Evolutionary conservation across 495 filamentous ascomycete species (phyloP).

Genomic region (Pyrenula aspistea): DNA sequence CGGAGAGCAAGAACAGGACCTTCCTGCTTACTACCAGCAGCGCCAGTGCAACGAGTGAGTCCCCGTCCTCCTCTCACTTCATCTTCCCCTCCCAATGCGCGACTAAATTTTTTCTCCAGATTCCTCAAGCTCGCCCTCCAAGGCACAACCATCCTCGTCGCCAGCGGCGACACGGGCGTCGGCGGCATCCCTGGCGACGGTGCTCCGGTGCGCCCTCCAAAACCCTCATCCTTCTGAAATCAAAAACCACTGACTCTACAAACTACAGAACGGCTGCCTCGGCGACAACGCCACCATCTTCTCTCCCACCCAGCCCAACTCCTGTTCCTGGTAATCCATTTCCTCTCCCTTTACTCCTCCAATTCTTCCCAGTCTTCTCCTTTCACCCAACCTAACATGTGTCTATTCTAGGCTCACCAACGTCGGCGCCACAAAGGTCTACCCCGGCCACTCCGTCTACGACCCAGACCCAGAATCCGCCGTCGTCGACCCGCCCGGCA

Average conservation of each 20-base stretch:
- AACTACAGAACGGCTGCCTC: constrained; percentile 19
- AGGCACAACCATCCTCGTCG: constrained; percentile 47
- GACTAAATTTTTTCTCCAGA: neutral
- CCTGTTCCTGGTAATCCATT: constrained; percentile 39
- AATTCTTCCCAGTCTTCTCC: too few relatives aligned
- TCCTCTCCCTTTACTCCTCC: too few relatives aligned
- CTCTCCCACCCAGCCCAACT: constrained; percentile 34
- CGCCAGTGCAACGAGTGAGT: constrained; percentile 42
- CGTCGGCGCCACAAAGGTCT: constrained; percentile 35
- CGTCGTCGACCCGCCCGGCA: constrained; percentile 7
- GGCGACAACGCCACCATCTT: constrained; percentile 31
- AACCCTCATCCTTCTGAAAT: too few relatives aligned
- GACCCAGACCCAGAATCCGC: constrained; percentile 29
- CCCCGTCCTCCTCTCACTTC: constrained; percentile 4
- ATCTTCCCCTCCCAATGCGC: constrained; percentile 6
- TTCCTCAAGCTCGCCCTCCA: constrained; percentile 53
- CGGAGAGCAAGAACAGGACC: constrained; percentile 34
- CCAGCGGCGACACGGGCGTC: constrained; percentile 50
- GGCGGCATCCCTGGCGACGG: constrained; percentile 27
- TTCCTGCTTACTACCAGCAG: constrained; percentile 37
- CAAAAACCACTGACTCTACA: too few relatives aligned
- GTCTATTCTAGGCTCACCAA: constrained; percentile 39
- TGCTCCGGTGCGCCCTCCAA: too few relatives aligned
- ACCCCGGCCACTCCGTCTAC: constrained; percentile 18
- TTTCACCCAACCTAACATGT: constrained; percentile 35